Conservation (phyloP, 306 rosid species). For the Ziziphus jujuba region DNA sequence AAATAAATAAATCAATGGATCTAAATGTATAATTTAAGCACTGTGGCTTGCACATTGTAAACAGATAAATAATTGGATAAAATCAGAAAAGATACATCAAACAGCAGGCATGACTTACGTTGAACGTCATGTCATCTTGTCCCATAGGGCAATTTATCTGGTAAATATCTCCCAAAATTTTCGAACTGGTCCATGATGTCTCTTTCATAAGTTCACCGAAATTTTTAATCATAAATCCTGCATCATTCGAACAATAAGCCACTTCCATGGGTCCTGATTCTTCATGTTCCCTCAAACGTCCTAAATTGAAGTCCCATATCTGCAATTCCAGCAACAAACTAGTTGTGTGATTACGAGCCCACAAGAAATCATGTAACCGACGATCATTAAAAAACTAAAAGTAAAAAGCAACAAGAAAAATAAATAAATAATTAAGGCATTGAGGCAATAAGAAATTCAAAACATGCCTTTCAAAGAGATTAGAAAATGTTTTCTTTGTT, state of each 20-base stretch:
- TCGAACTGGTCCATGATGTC: conserved; percentile 32
- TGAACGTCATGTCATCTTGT: conserved; percentile 38
- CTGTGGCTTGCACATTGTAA: too few species aligned
- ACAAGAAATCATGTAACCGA: too few species aligned
- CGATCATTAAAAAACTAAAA: too few species aligned
- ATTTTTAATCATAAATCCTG: conserved; percentile 44
- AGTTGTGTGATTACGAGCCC: conserved; percentile 1
- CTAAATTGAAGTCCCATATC: conserved; percentile 72
- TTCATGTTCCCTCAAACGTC: conserved; percentile 41
- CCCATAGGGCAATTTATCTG: conserved; percentile 34
- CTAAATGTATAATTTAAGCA: too few species aligned
- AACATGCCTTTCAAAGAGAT: too few species aligned
- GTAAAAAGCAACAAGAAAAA: too few species aligned
- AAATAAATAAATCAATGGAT: too few species aligned
- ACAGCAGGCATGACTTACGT: conserved; percentile 30
- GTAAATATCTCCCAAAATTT: conserved; percentile 41
- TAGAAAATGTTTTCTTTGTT: background rate
- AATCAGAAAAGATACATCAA: background rate
- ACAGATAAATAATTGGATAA: background rate
- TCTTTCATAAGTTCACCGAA: conserved; percentile 47
- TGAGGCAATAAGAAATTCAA: too few species aligned
- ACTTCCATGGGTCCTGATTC: conserved; percentile 40
- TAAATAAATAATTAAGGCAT: too few species aligned
- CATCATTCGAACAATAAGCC: conserved; percentile 35
- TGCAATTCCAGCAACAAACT: conserved; percentile 29